These are phyloP conservation scores for Paramecium tetraurelia DNA, from an alignment of 73 alveolate species.

Conservation along the genomic window DNA sequence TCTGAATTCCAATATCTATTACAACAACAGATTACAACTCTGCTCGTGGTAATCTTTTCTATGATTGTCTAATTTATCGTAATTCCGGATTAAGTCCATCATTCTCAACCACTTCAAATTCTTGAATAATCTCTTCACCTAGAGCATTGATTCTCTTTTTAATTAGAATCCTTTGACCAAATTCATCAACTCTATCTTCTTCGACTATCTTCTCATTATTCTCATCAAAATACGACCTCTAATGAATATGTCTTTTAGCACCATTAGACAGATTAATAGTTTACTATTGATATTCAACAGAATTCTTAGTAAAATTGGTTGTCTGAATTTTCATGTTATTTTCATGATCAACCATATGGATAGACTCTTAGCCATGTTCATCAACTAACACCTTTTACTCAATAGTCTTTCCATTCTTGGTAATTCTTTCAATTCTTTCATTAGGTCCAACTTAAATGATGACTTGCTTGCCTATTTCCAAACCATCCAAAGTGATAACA, in stretches of 20 bases:
- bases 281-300: slow-evolving; percentile 26
- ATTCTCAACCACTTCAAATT: background rate
- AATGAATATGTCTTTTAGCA: slow-evolving; percentile 15
- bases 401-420: background rate
- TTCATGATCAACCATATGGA: background rate
- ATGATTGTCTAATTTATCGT: background rate
- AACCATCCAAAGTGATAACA: background rate
- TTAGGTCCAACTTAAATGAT: background rate
- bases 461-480: background rate
- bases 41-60: slow-evolving; percentile 12
- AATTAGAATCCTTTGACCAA: slow-evolving; percentile 6
- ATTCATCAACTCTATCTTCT: slow-evolving; percentile 40
- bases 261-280: slow-evolving; percentile 27
- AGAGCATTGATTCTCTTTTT: slow-evolving; percentile 12
- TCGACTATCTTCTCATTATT: slow-evolving; percentile 30
- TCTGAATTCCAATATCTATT: background rate
- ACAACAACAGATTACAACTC: background rate
- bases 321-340: background rate
- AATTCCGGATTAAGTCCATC: background rate
- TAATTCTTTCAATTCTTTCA: slow-evolving; percentile 32
- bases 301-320: slow-evolving; percentile 10
- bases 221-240: slow-evolving; percentile 1
- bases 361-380: background rate
- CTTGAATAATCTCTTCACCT: slow-evolving; percentile 32
- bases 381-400: background rate